Evolutionary conservation across 2,329 filamentous ascomycete species (phyloP).

Genomic region (Trichoderma cornu-damae): DNA sequence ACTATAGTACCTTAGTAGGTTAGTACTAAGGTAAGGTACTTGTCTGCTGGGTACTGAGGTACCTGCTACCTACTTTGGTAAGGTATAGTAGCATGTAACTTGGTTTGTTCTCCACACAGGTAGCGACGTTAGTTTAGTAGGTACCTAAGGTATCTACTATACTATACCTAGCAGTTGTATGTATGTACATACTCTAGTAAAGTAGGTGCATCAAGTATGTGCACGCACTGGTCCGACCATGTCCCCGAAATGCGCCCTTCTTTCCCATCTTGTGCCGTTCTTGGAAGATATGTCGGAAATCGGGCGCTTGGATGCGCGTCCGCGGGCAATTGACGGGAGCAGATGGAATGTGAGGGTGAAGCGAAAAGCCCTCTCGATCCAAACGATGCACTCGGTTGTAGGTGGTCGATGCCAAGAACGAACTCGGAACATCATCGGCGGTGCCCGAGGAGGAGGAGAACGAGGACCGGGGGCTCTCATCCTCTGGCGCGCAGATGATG

Average conservation of each 20-base stretch:
- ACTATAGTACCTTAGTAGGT: no score
- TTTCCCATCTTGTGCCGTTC: neutral
- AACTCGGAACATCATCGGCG: neutral
- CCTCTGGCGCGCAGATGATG: neutral
- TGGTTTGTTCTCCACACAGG: neutral
- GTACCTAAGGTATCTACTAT: no score
- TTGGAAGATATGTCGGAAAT: slow-evolving; percentile 5
- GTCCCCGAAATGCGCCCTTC: neutral
- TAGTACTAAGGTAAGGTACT: no score
- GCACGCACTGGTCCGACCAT: neutral
- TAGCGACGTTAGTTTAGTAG: no score
- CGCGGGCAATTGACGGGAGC: neutral
- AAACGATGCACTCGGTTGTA: neutral
- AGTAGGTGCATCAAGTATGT: no score
- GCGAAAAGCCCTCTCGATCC: neutral
- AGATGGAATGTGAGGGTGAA: slow-evolving; percentile 4
- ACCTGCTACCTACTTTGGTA: no score
- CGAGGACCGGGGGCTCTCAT: neutral
- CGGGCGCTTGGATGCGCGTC: neutral
- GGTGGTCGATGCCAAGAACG: slow-evolving; percentile 11
- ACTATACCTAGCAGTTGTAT: no score
- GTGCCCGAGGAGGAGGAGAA: neutral
- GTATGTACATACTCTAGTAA: no score
- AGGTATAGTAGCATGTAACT: neutral
- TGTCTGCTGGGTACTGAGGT: no score